Conservation (phyloP, 2,329 filamentous ascomycete genomes). For the Curvularia verruculosa region DNA sequence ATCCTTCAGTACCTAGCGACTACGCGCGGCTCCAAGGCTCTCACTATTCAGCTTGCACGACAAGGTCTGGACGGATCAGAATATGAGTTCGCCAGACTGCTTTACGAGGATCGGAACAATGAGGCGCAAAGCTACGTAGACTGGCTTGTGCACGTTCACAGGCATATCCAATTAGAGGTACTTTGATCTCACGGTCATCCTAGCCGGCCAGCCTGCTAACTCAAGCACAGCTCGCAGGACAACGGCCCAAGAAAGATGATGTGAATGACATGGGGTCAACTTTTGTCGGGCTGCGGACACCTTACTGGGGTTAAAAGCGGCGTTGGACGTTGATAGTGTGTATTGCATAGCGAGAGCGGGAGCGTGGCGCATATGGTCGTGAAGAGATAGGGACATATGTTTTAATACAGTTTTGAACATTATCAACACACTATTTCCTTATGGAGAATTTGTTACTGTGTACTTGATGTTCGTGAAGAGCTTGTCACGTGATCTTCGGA, state of each 20-base stretch:
- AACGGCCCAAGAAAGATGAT: constrained; percentile 71
- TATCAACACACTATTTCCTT: background rate
- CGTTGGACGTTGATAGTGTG: constrained; percentile 12
- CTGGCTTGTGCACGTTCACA: constrained; percentile 95
- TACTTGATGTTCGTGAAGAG: background rate
- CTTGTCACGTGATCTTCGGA: constrained; percentile 8
- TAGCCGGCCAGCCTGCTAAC: constrained; percentile 14
- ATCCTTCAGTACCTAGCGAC: constrained; percentile 84
- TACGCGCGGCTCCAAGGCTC: constrained; percentile 81
- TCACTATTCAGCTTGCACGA: constrained; percentile 87
- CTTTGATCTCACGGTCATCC: constrained; percentile 19
- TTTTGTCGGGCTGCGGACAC: constrained; percentile 49
- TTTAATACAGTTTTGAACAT: constrained; percentile 3
- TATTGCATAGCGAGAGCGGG: constrained; percentile 39
- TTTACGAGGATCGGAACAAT: constrained; percentile 95
- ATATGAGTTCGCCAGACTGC: constrained; percentile 89
- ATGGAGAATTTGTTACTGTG: no score
- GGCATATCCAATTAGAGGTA: constrained; percentile 85
- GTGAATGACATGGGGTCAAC: constrained; percentile 45
- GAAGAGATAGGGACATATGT: constrained; percentile 14
- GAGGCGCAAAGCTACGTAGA: constrained; percentile 98
- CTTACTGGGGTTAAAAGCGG: constrained; percentile 46
- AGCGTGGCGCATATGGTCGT: constrained; percentile 13
- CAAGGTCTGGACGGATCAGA: constrained; percentile 95
- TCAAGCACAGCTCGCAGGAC: constrained; percentile 61